phyloP scores from a whole-genome alignment of 2,329 filamentous ascomycete species.

The Penicillium italicum region DNA sequence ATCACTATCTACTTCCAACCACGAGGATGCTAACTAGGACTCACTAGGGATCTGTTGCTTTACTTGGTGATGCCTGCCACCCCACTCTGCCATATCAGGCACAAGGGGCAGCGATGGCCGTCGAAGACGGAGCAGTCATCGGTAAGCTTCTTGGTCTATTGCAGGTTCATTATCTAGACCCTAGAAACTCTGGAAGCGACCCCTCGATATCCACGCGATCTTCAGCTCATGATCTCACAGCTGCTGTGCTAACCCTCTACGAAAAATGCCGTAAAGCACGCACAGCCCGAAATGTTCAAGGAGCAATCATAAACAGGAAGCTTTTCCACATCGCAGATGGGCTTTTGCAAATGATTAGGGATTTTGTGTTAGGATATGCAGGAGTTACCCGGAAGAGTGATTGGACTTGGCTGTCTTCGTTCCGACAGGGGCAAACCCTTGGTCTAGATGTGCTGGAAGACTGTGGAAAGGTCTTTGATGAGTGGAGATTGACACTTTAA shows the following conservation, averaged over 20 bases:
- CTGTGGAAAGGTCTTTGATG: slow-evolving; percentile 4
- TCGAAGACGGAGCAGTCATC: slow-evolving; percentile 64
- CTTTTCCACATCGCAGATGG: slow-evolving; percentile 22
- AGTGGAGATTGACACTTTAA: background rate
- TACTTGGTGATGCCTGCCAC: slow-evolving; percentile 57
- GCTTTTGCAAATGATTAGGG: slow-evolving; percentile 9
- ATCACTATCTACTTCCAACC: background rate
- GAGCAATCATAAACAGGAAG: slow-evolving; percentile 14
- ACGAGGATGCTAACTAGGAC: background rate
- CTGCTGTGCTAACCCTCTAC: slow-evolving; percentile 7
- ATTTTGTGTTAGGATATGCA: slow-evolving; percentile 9
- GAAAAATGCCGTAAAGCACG: slow-evolving; percentile 16
- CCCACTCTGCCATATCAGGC: slow-evolving; percentile 60
- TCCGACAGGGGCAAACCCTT: slow-evolving; percentile 11
- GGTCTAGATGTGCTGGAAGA: slow-evolving; percentile 13
- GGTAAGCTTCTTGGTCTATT: slow-evolving; percentile 52
- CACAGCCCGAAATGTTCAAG: slow-evolving; percentile 18
- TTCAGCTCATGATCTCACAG: background rate
- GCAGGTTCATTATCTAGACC: background rate
- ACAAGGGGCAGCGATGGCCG: slow-evolving; percentile 62
- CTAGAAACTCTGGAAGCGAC: slow-evolving; percentile 35
- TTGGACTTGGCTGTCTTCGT: slow-evolving; percentile 17
- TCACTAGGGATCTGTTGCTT: slow-evolving; percentile 11
- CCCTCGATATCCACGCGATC: background rate
- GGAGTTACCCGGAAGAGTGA: slow-evolving; percentile 19